phyloP scores from a whole-genome alignment of 169 alveolate species.

The Fabrea salina region DNA sequence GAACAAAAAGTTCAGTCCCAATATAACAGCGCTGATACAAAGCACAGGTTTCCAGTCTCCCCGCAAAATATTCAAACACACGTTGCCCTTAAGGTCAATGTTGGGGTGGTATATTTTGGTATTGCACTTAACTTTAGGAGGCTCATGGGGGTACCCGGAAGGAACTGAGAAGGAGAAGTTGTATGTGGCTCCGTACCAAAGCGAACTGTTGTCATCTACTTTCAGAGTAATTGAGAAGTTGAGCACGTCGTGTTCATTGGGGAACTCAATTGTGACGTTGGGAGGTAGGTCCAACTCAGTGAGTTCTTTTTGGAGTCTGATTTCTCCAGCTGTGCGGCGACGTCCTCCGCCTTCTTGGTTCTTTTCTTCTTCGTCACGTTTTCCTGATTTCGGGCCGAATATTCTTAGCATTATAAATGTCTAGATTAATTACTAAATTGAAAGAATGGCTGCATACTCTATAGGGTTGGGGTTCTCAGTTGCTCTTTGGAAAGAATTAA shows the following conservation, averaged over 20 bases:
- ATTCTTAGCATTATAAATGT: slow-evolving; percentile 26
- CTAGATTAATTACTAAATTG: background rate
- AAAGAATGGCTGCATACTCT: too few species aligned
- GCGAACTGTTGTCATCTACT: slow-evolving; percentile 44
- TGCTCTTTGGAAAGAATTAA: too few species aligned
- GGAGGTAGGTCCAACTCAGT: slow-evolving; percentile 63
- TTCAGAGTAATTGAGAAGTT: slow-evolving; percentile 48
- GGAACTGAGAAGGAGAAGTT: slow-evolving; percentile 59
- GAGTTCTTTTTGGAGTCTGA: slow-evolving; percentile 62
- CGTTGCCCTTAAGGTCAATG: slow-evolving; percentile 90
- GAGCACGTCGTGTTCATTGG: slow-evolving; percentile 48
- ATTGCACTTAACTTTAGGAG: slow-evolving; percentile 79
- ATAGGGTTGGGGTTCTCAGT: too few species aligned
- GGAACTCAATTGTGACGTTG: slow-evolving; percentile 50
- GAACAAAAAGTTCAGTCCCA: slow-evolving; percentile 82
- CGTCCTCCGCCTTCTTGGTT: slow-evolving; percentile 6
- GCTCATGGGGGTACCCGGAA: slow-evolving; percentile 73
- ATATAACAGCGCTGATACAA: slow-evolving; percentile 82
- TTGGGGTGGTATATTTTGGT: slow-evolving; percentile 89
- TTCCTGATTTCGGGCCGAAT: slow-evolving; percentile 25
- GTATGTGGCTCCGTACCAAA: slow-evolving; percentile 74
- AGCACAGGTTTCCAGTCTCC: slow-evolving; percentile 94
- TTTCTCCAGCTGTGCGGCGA: slow-evolving; percentile 53
- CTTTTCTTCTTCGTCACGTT: slow-evolving; percentile 34
- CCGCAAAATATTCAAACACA: slow-evolving; percentile 89